Evolutionary conservation across 345 rosid genomes (phyloP).

Genomic region (Brassica incana): DNA sequence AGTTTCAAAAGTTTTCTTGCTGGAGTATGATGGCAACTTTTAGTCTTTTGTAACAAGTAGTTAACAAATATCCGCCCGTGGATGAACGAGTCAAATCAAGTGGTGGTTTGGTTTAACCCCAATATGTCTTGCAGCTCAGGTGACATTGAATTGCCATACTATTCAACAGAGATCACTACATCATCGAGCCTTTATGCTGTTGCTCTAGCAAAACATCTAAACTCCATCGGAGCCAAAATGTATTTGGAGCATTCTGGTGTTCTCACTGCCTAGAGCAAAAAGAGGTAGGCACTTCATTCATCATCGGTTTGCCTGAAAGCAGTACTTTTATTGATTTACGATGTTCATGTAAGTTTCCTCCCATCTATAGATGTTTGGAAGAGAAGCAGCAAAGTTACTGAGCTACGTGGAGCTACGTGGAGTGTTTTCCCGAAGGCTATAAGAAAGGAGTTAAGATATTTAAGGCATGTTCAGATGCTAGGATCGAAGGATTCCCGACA

Average conservation of each 20-base stretch:
- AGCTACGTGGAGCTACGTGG: conserved; percentile 75
- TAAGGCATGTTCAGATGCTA: conserved; percentile 74
- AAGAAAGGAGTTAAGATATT: conserved; percentile 72
- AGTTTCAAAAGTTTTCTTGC: conserved; percentile 4
- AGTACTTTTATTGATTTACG: neutral
- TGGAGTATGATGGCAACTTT: neutral
- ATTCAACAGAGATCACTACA: conserved; percentile 61
- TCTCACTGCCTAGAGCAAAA: conserved; percentile 97
- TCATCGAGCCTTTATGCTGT: conserved; percentile 69
- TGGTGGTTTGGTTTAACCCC: neutral
- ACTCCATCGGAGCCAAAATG: conserved; percentile 85
- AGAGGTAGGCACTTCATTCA: conserved; percentile 51
- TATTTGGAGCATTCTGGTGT: conserved; percentile 96
- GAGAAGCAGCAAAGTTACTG: conserved; percentile 65
- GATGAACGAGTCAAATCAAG: neutral
- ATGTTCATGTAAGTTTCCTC: neutral
- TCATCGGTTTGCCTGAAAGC: neutral
- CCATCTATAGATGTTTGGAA: conserved; percentile 70
- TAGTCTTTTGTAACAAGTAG: conserved; percentile 10
- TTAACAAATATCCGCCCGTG: neutral
- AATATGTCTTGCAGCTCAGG: conserved; percentile 46
- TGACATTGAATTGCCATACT: conserved; percentile 56
- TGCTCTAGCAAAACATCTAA: conserved; percentile 74
- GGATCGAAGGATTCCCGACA: conserved; percentile 83
- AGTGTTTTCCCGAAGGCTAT: conserved; percentile 86